These are phyloP conservation scores for Plasmopara muralis DNA, from an alignment of 352 stramenopile species.

Conservation along the genomic window DNA sequence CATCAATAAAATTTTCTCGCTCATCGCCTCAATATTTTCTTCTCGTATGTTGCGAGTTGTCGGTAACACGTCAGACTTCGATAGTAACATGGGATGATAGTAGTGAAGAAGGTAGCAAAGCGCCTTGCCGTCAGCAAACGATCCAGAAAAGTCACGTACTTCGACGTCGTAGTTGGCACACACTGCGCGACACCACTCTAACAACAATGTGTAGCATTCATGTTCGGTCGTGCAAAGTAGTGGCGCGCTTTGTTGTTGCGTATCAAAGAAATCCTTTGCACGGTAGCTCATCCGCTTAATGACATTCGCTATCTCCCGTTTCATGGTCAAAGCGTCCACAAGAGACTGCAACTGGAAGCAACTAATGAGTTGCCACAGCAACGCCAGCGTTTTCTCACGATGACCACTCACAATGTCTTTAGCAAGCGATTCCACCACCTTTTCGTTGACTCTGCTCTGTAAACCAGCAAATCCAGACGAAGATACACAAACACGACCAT, in stretches of 20 bases:
- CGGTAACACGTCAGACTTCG: slow-evolving; percentile 47
- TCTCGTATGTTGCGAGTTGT: slow-evolving; percentile 34
- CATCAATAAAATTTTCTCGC: slow-evolving; percentile 28
- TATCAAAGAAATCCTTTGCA: slow-evolving; percentile 53
- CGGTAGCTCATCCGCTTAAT: slow-evolving; percentile 64
- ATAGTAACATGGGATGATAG: slow-evolving; percentile 91
- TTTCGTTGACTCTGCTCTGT: slow-evolving; percentile 45
- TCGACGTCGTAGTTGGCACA: slow-evolving; percentile 86
- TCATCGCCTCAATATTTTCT: slow-evolving; percentile 9
- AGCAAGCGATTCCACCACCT: slow-evolving; percentile 52
- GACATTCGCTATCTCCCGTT: slow-evolving; percentile 70
- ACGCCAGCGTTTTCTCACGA: slow-evolving; percentile 89
- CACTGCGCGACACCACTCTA: slow-evolving; percentile 90
- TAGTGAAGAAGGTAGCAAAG: slow-evolving; percentile 94
- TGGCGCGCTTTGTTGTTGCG: slow-evolving; percentile 26
- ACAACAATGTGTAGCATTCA: slow-evolving; percentile 63
- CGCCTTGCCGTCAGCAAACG: slow-evolving; percentile 90
- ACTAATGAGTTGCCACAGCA: slow-evolving; percentile 92
- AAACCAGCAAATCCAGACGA: slow-evolving; percentile 46
- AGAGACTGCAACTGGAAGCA: slow-evolving; percentile 88
- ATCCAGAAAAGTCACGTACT: slow-evolving; percentile 87
- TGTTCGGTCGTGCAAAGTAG: slow-evolving; percentile 38
- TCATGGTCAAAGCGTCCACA: slow-evolving; percentile 66
- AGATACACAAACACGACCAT: slow-evolving; percentile 23
- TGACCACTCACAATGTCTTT: slow-evolving; percentile 96